Evolutionary conservation across 2,329 filamentous ascomycete species (phyloP), one percentile per base, ranked within the genome.

Genomic region (Aspergillus vadensis): DNA sequence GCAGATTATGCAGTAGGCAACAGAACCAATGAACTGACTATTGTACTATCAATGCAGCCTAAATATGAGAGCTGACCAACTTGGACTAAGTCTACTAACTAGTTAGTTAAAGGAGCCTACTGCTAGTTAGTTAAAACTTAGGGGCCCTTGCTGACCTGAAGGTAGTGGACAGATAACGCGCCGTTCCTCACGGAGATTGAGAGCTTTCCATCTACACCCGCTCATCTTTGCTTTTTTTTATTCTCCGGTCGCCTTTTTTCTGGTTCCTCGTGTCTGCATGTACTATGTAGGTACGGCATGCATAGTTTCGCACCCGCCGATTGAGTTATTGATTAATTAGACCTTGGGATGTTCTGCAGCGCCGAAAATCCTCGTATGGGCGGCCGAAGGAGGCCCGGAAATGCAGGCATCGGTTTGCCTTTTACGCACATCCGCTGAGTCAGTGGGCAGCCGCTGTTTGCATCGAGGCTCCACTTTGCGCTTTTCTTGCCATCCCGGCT

Each of bases 241-340:
- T 55, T 43, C 52, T 43, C n/a, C 38, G 17, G 15, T 43, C 25
- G 21, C 21, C 25, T 19, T 55, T 8, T 55, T 19, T 17, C 21
- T 17, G 15, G 32, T n/a, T 54, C 30, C 15, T 43, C 39, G 39
- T 47, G 25, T 47, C 17, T 55, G 53, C 39, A 55, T 55, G 53
- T 32, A 47, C 30, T 32, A 55, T 55, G 53, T 55, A 44, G 53
- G 53, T 36, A 55, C 53, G 21, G 53, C 30, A 25, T 47, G 43
- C 43, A 47, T 43, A 43, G 39, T 30, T 25, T 15, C 14, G 6
- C 27, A 32, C 12, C 27, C 19, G 25, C 48, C 25, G 25, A 53
- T 39, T 53, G 50, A 53, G 14, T 41, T 25, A 41, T 15, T 39
- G 15, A 43, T 23, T 15, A 36, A 7, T 43, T 43, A 19, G 39